Conservation (phyloP, 2,329 filamentous ascomycete species). For the Penicillium concentricum region DNA sequence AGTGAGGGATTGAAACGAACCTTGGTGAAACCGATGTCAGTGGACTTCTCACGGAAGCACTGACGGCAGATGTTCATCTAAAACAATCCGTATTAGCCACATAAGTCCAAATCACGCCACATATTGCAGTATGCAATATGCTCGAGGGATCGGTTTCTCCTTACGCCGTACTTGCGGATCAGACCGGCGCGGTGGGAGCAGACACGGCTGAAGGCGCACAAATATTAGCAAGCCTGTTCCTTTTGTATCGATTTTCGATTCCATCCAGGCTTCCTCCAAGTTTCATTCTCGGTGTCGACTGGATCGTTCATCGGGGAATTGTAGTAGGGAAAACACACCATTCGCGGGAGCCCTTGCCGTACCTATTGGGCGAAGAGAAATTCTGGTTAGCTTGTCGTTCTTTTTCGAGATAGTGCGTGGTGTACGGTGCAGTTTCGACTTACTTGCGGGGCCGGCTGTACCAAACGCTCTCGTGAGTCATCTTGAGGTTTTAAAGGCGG, state of each 20-base stretch:
- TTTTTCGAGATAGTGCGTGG: constrained; percentile 9
- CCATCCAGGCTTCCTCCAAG: constrained; percentile 11
- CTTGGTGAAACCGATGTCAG: constrained; percentile 69
- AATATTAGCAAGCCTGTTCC: constrained; percentile 24
- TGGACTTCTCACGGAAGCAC: constrained; percentile 68
- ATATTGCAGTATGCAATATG: not conserved
- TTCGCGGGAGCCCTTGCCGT: constrained; percentile 88
- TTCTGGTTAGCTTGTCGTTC: constrained; percentile 19
- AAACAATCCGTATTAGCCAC: constrained; percentile 20
- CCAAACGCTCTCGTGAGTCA: constrained; percentile 97
- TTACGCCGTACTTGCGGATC: constrained; percentile 94
- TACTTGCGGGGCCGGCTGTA: constrained; percentile 96
- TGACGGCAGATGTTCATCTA: constrained; percentile 60
- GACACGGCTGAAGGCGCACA: constrained; percentile 59
- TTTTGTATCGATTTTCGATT: constrained; percentile 25
- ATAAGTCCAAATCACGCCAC: constrained; percentile 10
- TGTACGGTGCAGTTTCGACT: constrained; percentile 18
- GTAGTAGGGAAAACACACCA: constrained; percentile 65
- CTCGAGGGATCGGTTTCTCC: constrained; percentile 14
- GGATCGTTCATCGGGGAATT: constrained; percentile 15
- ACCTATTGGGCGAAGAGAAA: constrained; percentile 26
- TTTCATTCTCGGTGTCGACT: constrained; percentile 5
- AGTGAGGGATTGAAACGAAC: constrained; percentile 43
- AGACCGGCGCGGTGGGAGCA: constrained; percentile 97
- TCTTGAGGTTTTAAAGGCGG: constrained; percentile 54